Evolutionary conservation across 108 stramenopile genomes (phyloP), one percentile per base, ranked within the genome.

Genomic region (Nitzschia palea): DNA sequence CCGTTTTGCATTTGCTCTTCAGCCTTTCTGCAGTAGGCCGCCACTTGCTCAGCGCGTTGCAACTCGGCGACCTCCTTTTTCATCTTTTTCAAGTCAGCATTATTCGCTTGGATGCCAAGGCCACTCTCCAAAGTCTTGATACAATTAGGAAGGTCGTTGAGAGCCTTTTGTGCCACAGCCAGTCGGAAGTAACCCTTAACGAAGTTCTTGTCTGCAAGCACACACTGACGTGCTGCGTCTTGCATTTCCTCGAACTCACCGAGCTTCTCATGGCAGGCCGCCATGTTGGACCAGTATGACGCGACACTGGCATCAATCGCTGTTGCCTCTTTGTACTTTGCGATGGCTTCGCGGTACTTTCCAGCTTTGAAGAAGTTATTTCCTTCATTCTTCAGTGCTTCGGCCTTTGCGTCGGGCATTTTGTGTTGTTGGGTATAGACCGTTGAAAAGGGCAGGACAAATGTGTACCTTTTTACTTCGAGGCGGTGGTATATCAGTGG

Each of bases 121-220:
- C 94, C 94, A 31, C 57, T 77, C 66, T 95, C 94, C 50, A 95
- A 60, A 8, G 94, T 86, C 76, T 95, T 95, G 80, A 91, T 85
- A 70, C 94, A 95, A 4, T 80, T 86, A 12, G 79, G 80, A 37
- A 95, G 70, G 53, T 93, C 78, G 34, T 91, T 86, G 62, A 87
- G 64, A 28, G 68, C 64, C 76, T 93, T 93, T 65, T 88, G 80
- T 1, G 94, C 96, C n/a, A 90, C 82, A 44, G 95, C 96, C 48
- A 95, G 67, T 40, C 96, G 93, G 77, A 95, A 97, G 81, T 97
- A 97, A 0, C 98, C 98, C 77, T 99, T 99, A 62, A 99, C 91
- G 62, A 97, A 99, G 45, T 70, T 78, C 62, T 93, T 95, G 66
- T 99, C 94, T 15, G 94, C 95, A 74, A 89, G 88, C 72, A 99